Conservation (phyloP, 2,329 filamentous ascomycete species). For the Cryphonectria nitschkei region DNA sequence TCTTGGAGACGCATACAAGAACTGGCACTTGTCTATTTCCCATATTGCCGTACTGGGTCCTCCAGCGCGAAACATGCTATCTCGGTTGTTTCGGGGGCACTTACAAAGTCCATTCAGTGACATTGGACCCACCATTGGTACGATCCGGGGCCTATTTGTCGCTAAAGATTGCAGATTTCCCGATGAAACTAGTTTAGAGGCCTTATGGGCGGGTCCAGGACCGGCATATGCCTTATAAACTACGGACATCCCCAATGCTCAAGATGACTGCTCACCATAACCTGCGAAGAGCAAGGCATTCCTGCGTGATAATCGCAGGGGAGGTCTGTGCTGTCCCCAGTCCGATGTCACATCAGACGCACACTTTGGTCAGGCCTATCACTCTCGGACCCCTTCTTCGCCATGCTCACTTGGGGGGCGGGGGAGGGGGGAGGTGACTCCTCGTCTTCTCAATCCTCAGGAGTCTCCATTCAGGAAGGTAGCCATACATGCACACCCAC, state of each 20-base stretch:
- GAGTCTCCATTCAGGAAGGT: neutral
- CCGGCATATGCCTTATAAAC: neutral
- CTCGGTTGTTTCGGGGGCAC: neutral
- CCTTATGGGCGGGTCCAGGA: neutral
- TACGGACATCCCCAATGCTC: slow-evolving; percentile 29
- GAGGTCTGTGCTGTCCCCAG: neutral
- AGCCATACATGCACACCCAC: neutral
- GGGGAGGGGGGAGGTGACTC: neutral
- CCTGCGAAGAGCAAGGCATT: neutral
- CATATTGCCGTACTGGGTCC: neutral
- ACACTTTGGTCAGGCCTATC: neutral
- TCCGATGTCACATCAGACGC: neutral
- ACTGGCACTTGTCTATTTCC: neutral
- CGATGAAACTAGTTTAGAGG: neutral
- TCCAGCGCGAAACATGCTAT: neutral
- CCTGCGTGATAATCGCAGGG: neutral
- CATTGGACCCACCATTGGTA: neutral
- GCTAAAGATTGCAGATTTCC: neutral
- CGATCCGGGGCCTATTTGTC: neutral
- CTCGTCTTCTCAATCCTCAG: neutral
- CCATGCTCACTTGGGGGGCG: neutral
- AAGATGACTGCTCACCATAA: neutral
- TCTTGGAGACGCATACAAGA: neutral
- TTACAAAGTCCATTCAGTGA: neutral
- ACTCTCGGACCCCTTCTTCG: neutral